Evolutionary conservation across 2,329 filamentous ascomycete genomes (phyloP), one percentile per base, ranked within the genome.

Genomic region (Epichloe gansuensis): DNA sequence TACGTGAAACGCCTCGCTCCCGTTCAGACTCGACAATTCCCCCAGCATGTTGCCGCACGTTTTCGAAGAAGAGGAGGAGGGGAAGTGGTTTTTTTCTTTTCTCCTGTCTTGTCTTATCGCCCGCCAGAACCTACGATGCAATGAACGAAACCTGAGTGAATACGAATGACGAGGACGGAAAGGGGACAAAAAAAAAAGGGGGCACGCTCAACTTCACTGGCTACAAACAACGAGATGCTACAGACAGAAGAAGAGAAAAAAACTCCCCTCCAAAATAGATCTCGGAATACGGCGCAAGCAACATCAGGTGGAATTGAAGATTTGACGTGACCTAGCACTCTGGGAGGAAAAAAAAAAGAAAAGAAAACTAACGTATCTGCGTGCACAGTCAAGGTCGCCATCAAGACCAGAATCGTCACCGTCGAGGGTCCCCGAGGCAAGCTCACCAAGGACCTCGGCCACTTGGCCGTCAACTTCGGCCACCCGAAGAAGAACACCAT

Each of bases 341-440:
- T 17, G 21, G n/a, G 23, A 35, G 11, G 8, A 7, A 38, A 31
- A 17, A 38, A 9, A 15, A 15, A 11, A 34, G 8, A 9, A n/a
- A 31, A 45, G 17, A 23, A 28, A 17, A 51, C 67, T 69, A 61
- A 69, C 65, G 55, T 44, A 45, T 58, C 52, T 57, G 46, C 57
- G 50, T 56, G 42, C 65, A 76, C 72, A 95, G 93, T 98, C 84
- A 95, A 91, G 82, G 83, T 98, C 76, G 74, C 80, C 77, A 98
- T 98, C 82, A 95, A 95, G 82, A 93, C 91, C 70, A 84, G 93
- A 74, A 78, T 88, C 71, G 88, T 98, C 74, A 95, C 89, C 70
- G 93, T 98, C 72, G 91, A 95, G 81, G 93, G 93, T 72, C 89
- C 91, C 73, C 85, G 90, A 80, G 91, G 93, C 77, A 96, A 95